Evolutionary conservation across 192 early-diverging fungal species (phyloP).

Genomic region (Entomortierella lignicola): DNA sequence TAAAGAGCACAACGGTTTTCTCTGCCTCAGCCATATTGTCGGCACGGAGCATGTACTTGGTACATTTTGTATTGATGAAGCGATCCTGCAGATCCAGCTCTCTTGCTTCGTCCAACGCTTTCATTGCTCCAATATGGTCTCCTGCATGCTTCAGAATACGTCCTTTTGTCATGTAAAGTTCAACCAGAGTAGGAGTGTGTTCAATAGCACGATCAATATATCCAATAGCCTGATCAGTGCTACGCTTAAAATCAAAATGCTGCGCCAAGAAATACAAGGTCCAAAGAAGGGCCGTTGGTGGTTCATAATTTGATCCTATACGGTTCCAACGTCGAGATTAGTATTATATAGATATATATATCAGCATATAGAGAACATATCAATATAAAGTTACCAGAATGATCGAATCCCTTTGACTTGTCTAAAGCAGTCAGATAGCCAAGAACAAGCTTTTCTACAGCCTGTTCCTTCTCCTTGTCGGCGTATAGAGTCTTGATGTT

Average conservation of each 20-base stretch:
- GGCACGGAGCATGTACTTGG: constrained; percentile 93
- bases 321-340: neutral
- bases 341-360: no score
- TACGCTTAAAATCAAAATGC: constrained; percentile 82
- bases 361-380: no score
- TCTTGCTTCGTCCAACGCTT: constrained; percentile 87
- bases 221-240: constrained; percentile 76
- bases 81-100: constrained; percentile 94
- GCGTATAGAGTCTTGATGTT: constrained; percentile 80
- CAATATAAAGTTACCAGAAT: constrained; percentile 44
- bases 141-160: constrained; percentile 94
- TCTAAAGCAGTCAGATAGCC: constrained; percentile 68
- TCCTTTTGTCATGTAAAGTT: constrained; percentile 94
- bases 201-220: constrained; percentile 85
- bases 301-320: constrained; percentile 68
- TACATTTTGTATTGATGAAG: constrained; percentile 92
- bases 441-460: constrained; percentile 76
- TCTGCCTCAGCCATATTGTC: constrained; percentile 87
- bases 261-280: constrained; percentile 93
- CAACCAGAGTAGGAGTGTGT: constrained; percentile 91
- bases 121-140: constrained; percentile 74
- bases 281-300: constrained; percentile 87
- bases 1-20: constrained; percentile 85
- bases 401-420: constrained; percentile 57
- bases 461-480: constrained; percentile 70